phyloP scores from a whole-genome alignment of 108 stramenopile species.

The Fistulifera pelliculosa region DNA sequence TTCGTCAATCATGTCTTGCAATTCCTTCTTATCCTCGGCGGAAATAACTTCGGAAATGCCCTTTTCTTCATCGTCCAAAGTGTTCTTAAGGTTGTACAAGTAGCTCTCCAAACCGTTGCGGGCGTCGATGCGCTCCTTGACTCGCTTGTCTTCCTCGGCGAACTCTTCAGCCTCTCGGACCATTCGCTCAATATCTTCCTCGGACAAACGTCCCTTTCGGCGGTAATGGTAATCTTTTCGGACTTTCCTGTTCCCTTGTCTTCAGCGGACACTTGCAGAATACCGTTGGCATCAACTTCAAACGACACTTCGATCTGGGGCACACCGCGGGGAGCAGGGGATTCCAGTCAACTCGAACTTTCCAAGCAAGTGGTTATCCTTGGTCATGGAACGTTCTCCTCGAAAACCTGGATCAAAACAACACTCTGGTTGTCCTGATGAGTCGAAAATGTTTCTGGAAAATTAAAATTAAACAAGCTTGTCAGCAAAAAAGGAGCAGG shows the following conservation, averaged over 20 bases:
- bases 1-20: conserved; percentile 85
- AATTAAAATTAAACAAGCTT: background rate
- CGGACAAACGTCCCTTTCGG: conserved; percentile 90
- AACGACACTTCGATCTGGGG: conserved; percentile 93
- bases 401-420: conserved; percentile 90
- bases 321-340: conserved; percentile 88
- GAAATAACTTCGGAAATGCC: conserved; percentile 47
- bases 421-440: conserved; percentile 91
- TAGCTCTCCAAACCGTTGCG: conserved; percentile 91
- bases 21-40: conserved; percentile 88
- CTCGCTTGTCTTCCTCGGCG: conserved; percentile 80
- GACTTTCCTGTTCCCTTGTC: conserved; percentile 91
- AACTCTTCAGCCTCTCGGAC: conserved; percentile 88
- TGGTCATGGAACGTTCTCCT: conserved; percentile 94
- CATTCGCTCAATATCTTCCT: conserved; percentile 97
- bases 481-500: background rate
- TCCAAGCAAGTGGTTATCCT: conserved; percentile 79
- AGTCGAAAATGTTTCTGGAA: conserved; percentile 78
- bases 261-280: conserved; percentile 82
- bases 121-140: conserved; percentile 92
- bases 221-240: conserved; percentile 90
- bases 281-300: conserved; percentile 91
- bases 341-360: conserved; percentile 91
- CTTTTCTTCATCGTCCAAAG: conserved; percentile 64
- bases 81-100: conserved; percentile 95